Conservation (phyloP, 2,329 filamentous ascomycete species). For the Xylariaceae sp. region DNA sequence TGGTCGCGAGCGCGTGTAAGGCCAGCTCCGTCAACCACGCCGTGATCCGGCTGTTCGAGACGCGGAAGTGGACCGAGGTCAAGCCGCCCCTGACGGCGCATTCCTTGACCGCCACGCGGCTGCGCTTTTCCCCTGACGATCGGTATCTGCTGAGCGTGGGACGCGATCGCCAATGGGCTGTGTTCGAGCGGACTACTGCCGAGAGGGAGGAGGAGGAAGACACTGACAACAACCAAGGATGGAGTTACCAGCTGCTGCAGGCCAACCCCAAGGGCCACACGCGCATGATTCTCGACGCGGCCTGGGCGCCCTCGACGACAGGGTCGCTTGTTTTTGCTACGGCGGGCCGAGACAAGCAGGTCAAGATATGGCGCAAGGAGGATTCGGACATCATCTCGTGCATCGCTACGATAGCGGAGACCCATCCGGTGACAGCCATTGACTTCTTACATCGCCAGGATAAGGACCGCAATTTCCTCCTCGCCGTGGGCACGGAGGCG, state of each 20-base stretch:
- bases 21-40: slow-evolving; percentile 93
- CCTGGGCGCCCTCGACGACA: slow-evolving; percentile 71
- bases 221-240: slow-evolving; percentile 16
- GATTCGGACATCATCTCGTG: slow-evolving; percentile 55
- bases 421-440: slow-evolving; percentile 71
- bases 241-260: slow-evolving; percentile 62
- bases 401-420: slow-evolving; percentile 58
- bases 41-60: slow-evolving; percentile 90
- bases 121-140: slow-evolving; percentile 81
- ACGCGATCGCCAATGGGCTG: slow-evolving; percentile 86
- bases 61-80: slow-evolving; percentile 84
- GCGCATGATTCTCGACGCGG: slow-evolving; percentile 88
- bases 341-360: slow-evolving; percentile 85
- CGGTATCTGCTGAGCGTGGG: slow-evolving; percentile 83
- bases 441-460: slow-evolving; percentile 60
- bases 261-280: slow-evolving; percentile 84
- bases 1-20: slow-evolving; percentile 91
- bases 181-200: slow-evolving; percentile 66
- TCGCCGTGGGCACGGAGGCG: slow-evolving; percentile 65
- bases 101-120: slow-evolving; percentile 80
- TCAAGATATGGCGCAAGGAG: slow-evolving; percentile 69
- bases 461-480: slow-evolving; percentile 43
- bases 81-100: slow-evolving; percentile 84
- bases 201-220: slow-evolving; percentile 17
- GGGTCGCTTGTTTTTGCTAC: slow-evolving; percentile 72